Percentiles rank a stretch among this genome's conserved stretches.
phyloP scores from a whole-genome alignment of 2,329 filamentous ascomycete genomes.

The Fusarium sp. region DNA sequence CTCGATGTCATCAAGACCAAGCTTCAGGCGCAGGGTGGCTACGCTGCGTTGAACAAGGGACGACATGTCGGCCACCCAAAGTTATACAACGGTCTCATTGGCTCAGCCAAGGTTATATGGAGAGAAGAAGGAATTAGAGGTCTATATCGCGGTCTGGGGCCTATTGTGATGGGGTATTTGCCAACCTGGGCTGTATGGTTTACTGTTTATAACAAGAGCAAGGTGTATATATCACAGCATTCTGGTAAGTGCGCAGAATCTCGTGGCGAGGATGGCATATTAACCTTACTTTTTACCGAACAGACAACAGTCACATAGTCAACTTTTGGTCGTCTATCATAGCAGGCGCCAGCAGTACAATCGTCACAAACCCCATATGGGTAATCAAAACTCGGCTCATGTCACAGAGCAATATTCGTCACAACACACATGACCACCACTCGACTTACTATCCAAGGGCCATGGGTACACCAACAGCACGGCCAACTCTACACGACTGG shows the following conservation, averaged over 20 bases:
- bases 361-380: conserved; percentile 98
- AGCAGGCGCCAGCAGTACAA: conserved; percentile 91
- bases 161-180: conserved; percentile 94
- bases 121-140: conserved; percentile 88
- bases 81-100: conserved; percentile 88
- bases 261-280: neutral
- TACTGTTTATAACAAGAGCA: conserved; percentile 93
- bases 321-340: conserved; percentile 91
- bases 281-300: conserved; percentile 19
- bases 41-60: conserved; percentile 66
- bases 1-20: conserved; percentile 99
- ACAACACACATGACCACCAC: conserved; percentile 58
- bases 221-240: conserved; percentile 76
- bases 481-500: conserved; percentile 78
- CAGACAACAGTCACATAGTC: conserved; percentile 81
- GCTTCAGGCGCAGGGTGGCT: conserved; percentile 93
- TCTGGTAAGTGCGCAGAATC: conserved; percentile 63
- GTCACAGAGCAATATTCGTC: conserved; percentile 79
- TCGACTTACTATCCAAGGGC: conserved; percentile 58
- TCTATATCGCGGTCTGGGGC: conserved; percentile 92
- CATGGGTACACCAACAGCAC: conserved; percentile 66
- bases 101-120: conserved; percentile 89
- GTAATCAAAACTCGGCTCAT: conserved; percentile 98
- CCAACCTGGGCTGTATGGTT: conserved; percentile 99
- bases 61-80: conserved; percentile 63